Conservation (phyloP, 2,329 filamentous ascomycete species). For the Capronia coronata region DNA sequence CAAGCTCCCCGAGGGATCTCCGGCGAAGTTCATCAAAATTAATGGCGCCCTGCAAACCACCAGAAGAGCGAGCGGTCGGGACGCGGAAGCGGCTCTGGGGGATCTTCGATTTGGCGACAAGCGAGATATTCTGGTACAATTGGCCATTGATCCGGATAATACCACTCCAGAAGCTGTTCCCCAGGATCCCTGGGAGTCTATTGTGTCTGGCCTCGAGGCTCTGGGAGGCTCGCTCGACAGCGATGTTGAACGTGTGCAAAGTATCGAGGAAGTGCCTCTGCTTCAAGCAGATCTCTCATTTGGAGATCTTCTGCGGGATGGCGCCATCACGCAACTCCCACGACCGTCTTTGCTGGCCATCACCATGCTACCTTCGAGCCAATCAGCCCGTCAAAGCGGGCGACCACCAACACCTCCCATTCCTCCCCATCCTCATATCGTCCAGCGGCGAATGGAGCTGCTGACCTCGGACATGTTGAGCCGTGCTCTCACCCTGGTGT, state of each 20-base stretch:
- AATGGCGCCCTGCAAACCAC: slow-evolving; percentile 93
- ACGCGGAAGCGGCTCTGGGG: slow-evolving; percentile 85
- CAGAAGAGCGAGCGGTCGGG: slow-evolving; percentile 87
- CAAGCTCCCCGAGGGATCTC: slow-evolving; percentile 87
- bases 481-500: slow-evolving; percentile 81
- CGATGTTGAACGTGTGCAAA: slow-evolving; percentile 74
- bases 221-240: slow-evolving; percentile 80
- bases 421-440: slow-evolving; percentile 87
- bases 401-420: slow-evolving; percentile 66
- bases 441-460: slow-evolving; percentile 94
- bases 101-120: slow-evolving; percentile 95
- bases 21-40: slow-evolving; percentile 97
- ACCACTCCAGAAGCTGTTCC: slow-evolving; percentile 74
- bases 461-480: slow-evolving; percentile 98
- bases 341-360: slow-evolving; percentile 88
- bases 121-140: slow-evolving; percentile 84
- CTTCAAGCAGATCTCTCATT: slow-evolving; percentile 92
- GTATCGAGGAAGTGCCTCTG: slow-evolving; percentile 88
- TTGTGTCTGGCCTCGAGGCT: slow-evolving; percentile 90
- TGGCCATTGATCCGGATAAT: slow-evolving; percentile 84
- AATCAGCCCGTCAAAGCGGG: slow-evolving; percentile 54
- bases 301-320: slow-evolving; percentile 87
- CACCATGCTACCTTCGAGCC: slow-evolving; percentile 72
- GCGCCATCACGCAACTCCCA: slow-evolving; percentile 75
- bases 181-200: slow-evolving; percentile 93